phyloP scores from a whole-genome alignment of 2,329 filamentous ascomycete genomes.

The Xylaria hypoxylon region DNA sequence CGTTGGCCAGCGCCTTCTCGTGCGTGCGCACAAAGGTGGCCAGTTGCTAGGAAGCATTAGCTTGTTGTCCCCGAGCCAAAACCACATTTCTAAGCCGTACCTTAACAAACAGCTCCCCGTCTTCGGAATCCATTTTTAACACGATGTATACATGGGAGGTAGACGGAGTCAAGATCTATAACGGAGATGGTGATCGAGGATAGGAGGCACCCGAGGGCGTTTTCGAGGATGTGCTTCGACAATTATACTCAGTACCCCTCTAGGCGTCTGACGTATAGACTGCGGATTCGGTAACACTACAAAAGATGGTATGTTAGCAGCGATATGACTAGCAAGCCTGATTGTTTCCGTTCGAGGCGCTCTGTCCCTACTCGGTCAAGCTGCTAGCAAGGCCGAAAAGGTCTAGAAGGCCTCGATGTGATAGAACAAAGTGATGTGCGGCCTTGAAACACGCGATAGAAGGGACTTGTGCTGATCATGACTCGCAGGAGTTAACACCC shows the following conservation, averaged over 20 bases:
- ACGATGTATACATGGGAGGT: slow-evolving; percentile 62
- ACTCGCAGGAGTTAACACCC: slow-evolving; percentile 38
- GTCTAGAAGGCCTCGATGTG: slow-evolving; percentile 35
- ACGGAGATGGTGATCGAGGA: slow-evolving; percentile 22
- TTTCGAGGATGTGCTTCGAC: slow-evolving; percentile 34
- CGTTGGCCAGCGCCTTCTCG: slow-evolving; percentile 96
- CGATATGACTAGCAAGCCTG: slow-evolving; percentile 34
- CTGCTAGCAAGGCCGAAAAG: slow-evolving; percentile 28
- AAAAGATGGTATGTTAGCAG: slow-evolving; percentile 38
- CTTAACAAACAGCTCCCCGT: slow-evolving; percentile 91
- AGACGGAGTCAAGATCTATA: slow-evolving; percentile 29
- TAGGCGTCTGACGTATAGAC: slow-evolving; percentile 16
- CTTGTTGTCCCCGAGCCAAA: slow-evolving; percentile 35
- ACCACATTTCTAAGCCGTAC: slow-evolving; percentile 58
- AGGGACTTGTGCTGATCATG: slow-evolving; percentile 39
- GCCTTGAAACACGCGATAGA: slow-evolving; percentile 31
- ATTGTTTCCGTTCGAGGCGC: slow-evolving; percentile 29
- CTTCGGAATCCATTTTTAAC: slow-evolving; percentile 83
- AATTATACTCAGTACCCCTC: slow-evolving; percentile 30
- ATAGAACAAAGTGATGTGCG: slow-evolving; percentile 33
- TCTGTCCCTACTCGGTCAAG: slow-evolving; percentile 31
- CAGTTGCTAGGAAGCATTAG: slow-evolving; percentile 75
- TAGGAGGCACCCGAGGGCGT: slow-evolving; percentile 22
- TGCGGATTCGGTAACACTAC: slow-evolving; percentile 32
- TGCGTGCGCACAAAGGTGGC: slow-evolving; percentile 96